Evolutionary conservation across 2,329 filamentous ascomycete species (phyloP).

Genomic region (Macrophomina pseudophaseolina): DNA sequence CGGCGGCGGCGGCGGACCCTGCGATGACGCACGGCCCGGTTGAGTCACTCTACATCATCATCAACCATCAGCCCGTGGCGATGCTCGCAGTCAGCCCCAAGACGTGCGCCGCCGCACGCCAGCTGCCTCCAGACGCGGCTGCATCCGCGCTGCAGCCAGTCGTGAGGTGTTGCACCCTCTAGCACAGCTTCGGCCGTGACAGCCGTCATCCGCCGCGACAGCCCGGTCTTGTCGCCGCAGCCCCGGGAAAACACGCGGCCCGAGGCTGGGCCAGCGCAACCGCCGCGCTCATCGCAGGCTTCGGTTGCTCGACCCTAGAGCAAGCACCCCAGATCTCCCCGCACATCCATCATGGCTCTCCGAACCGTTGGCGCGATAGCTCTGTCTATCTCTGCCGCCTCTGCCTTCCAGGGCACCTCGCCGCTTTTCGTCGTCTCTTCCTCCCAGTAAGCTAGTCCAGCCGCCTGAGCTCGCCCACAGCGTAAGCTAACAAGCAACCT

Average conservation of each 20-base stretch:
- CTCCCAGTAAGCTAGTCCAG: constrained; percentile 61
- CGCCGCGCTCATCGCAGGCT: constrained; percentile 28
- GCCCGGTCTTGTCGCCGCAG: constrained; percentile 23
- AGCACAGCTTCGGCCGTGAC: neutral
- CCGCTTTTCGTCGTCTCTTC: constrained; percentile 90
- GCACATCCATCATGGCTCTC: constrained; percentile 47
- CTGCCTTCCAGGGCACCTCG: constrained; percentile 83
- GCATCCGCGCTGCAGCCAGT: neutral
- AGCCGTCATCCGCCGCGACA: neutral
- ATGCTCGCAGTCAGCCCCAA: neutral
- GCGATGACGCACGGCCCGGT: constrained; percentile 21
- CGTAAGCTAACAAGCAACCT: constrained; percentile 33
- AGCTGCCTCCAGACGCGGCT: neutral
- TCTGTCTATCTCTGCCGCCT: constrained; percentile 56
- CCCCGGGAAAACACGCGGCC: constrained; percentile 29
- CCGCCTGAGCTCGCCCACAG: constrained; percentile 1
- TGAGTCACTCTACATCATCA: constrained; percentile 14
- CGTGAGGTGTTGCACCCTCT: neutral
- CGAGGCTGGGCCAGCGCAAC: constrained; percentile 28
- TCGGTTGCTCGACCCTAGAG: constrained; percentile 16
- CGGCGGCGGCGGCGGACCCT: neutral
- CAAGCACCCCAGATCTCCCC: constrained; percentile 29
- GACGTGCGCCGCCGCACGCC: neutral
- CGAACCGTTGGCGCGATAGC: constrained; percentile 54
- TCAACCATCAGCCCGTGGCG: neutral